phyloP scores from a whole-genome alignment of 495 filamentous ascomycete species.

The Aspergillus nanangensis region DNA sequence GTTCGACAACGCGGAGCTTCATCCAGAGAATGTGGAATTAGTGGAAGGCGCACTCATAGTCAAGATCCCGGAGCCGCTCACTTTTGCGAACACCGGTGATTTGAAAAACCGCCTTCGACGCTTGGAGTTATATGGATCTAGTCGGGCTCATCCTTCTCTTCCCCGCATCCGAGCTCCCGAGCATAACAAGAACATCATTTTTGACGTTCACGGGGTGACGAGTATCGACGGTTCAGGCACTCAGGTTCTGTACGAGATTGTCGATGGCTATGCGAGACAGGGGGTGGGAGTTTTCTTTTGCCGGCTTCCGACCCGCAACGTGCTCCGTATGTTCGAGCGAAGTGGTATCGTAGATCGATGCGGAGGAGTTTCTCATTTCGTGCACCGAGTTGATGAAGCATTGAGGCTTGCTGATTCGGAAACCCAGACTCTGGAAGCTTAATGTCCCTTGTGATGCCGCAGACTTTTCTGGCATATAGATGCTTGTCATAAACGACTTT shows the following conservation, averaged over 20 bases:
- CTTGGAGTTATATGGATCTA: constrained; percentile 83
- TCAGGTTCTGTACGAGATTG: constrained; percentile 88
- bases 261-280: constrained; percentile 64
- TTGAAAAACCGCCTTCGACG: constrained; percentile 78
- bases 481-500: neutral
- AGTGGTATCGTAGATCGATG: constrained; percentile 81
- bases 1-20: constrained; percentile 86
- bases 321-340: constrained; percentile 68
- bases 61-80: constrained; percentile 94
- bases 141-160: constrained; percentile 77
- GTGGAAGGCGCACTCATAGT: constrained; percentile 91
- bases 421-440: constrained; percentile 19
- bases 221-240: constrained; percentile 87
- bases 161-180: constrained; percentile 67
- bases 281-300: constrained; percentile 87
- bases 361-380: constrained; percentile 73
- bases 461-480: neutral
- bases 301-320: constrained; percentile 60
- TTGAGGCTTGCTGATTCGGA: constrained; percentile 73
- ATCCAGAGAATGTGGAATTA: constrained; percentile 74
- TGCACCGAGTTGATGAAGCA: constrained; percentile 78
- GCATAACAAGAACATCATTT: constrained; percentile 85
- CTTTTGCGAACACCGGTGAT: constrained; percentile 95
- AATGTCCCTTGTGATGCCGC: neutral
- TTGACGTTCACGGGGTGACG: constrained; percentile 94